phyloP scores from a whole-genome alignment of 192 early-diverging fungal species.

The Linnemannia zychae region DNA sequence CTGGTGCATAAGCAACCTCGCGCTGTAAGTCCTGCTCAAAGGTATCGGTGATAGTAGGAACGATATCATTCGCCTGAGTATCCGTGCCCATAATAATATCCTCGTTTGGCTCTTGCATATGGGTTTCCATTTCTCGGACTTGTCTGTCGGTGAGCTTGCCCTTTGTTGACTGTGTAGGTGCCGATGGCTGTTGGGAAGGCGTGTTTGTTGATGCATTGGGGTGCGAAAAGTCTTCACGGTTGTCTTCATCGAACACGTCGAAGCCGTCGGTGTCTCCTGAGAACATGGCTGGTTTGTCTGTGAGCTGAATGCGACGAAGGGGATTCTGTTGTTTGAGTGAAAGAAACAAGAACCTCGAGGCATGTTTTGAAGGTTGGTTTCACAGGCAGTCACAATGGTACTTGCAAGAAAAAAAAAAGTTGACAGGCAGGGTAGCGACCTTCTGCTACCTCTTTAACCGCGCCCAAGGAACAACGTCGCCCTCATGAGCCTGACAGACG shows the following conservation, averaged over 20 bases:
- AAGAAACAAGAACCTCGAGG: not conserved
- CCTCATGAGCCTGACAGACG: slow-evolving; percentile 18
- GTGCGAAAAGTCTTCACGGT: slow-evolving; percentile 17
- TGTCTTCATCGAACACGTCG: slow-evolving; percentile 16
- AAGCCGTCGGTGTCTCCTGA: slow-evolving; percentile 16
- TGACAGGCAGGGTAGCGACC: too few species aligned
- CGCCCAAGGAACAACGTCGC: not conserved
- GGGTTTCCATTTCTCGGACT: not conserved
- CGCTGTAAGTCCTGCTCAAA: slow-evolving; percentile 36
- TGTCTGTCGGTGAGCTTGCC: slow-evolving; percentile 10
- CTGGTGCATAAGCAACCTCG: slow-evolving; percentile 28
- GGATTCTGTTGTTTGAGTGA: not conserved
- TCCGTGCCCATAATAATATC: too few species aligned
- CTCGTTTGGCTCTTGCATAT: slow-evolving; percentile 25
- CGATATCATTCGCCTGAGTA: not conserved
- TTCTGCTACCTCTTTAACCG: not conserved
- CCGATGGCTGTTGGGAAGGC: not conserved
- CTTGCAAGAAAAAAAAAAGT: not conserved
- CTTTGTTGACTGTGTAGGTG: slow-evolving; percentile 14
- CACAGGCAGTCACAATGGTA: not conserved
- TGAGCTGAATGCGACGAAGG: not conserved
- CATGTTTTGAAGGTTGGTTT: not conserved
- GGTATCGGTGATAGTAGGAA: slow-evolving; percentile 25
- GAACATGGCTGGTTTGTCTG: slow-evolving; percentile 24
- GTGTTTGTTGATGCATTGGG: not conserved